phyloP scores from a whole-genome alignment of 2,329 filamentous ascomycete species.

The Apiospora saccharicola region DNA sequence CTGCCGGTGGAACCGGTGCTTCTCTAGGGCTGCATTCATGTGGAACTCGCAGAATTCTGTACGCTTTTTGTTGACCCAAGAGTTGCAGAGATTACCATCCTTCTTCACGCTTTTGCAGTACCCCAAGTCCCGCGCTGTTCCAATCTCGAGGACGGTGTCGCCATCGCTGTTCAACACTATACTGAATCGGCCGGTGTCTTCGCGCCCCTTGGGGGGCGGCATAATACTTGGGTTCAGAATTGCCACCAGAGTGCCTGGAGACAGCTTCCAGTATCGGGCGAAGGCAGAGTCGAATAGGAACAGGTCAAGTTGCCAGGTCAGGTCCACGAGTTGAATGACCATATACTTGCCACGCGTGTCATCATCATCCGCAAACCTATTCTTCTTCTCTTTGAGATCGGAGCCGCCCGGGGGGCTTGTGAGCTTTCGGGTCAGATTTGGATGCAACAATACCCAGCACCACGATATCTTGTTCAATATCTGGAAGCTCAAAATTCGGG shows the following conservation, averaged over 20 bases:
- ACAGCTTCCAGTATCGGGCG: conserved; percentile 92
- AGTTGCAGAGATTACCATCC: conserved; percentile 80
- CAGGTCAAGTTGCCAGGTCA: conserved; percentile 89
- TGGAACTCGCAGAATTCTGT: conserved; percentile 95
- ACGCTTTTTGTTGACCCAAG: conserved; percentile 88
- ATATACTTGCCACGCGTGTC: conserved; percentile 84
- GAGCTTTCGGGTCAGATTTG: conserved; percentile 80
- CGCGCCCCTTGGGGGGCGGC: conserved; percentile 78
- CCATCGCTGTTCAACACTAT: conserved; percentile 85
- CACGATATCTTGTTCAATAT: conserved; percentile 86
- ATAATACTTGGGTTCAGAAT: conserved; percentile 92
- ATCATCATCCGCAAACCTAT: conserved; percentile 47
- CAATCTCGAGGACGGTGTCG: conserved; percentile 90
- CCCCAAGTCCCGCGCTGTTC: conserved; percentile 82
- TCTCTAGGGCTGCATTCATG: conserved; percentile 80
- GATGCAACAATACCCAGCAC: conserved; percentile 87
- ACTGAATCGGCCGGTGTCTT: conserved; percentile 84
- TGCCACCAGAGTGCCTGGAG: conserved; percentile 87
- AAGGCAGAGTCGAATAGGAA: conserved; percentile 94
- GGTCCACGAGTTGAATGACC: conserved; percentile 85
- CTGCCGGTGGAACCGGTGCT: conserved; percentile 53
- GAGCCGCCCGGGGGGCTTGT: conserved; percentile 53
- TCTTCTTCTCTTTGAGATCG: conserved; percentile 52
- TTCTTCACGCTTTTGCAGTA: conserved; percentile 87
- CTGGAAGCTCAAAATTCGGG: conserved; percentile 82